Evolutionary conservation across 495 filamentous ascomycete genomes (phyloP), one percentile per base, ranked within the genome.

Genomic region (Talaromyces borbonicus): DNA sequence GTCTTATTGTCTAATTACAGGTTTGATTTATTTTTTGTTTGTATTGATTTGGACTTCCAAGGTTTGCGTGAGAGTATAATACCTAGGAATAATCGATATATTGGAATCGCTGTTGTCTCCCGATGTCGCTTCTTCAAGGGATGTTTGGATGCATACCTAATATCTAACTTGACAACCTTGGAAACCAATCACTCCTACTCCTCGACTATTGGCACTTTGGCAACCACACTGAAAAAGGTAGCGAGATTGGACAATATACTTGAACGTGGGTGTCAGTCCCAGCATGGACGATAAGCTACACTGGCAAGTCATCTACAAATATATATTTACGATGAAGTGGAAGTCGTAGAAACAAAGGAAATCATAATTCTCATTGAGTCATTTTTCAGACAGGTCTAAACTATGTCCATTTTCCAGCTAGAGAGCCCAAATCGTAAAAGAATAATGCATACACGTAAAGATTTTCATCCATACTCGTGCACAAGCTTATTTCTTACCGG

Each of bases 401-500:
- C 19, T 38, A 38, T 38, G 35, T 38, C 35, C 35, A 38, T 38
- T 38, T 38, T 38, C 35, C n/a, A 38, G 35, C 35, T 38, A 23
- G 11, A 29, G 22, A 38, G 35, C 35, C 35, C 35, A 20, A 20
- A 38, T 38, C 35, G 8, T 38, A 38, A 38, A n/a, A 38, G 35
- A 38, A 38, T 38, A 38, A 38, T 38, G 19, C 35, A 12, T 38
- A 4, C 35, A 38, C 35, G 35, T 20, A 38, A 20, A 38, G 35
- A 23, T 38, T 38, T 38, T 38, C 35, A 38, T 12, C 35, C 35
- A 38, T 20, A 38, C 1, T 38, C 35, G 35, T 38, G 35, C 35
- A 38, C 35, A 38, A 20, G 19, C 49, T 68, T 82, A 82, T 71
- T 83, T 83, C 79, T 82, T 82, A 55, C 65, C 68, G 61, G 75